phyloP scores from a whole-genome alignment of 352 stramenopile species.

The Pythium coloratum region DNA sequence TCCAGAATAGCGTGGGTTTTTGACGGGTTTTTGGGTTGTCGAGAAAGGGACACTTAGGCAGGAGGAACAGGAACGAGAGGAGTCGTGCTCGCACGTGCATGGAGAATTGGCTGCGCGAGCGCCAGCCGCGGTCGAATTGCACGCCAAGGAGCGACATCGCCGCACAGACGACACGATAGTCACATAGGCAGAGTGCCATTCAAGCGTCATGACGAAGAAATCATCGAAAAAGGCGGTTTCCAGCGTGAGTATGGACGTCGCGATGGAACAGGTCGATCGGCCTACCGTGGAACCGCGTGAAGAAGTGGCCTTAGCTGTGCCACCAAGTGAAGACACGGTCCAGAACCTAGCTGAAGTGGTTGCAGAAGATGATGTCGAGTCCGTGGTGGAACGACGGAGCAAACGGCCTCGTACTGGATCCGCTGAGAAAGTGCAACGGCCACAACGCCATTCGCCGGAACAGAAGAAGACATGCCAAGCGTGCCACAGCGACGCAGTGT shows the following conservation, averaged over 20 bases:
- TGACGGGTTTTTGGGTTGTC: conserved; percentile 1
- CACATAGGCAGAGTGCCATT: neutral
- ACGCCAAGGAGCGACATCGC: neutral
- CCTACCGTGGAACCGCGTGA: neutral
- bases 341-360: neutral
- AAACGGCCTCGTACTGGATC: conserved; percentile 17
- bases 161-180: neutral
- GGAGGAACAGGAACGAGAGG: neutral
- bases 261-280: neutral
- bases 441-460: neutral
- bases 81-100: neutral
- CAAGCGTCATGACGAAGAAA: conserved; percentile 12
- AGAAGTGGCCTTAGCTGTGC: neutral
- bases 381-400: conserved; percentile 6
- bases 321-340: neutral
- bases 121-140: neutral
- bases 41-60: neutral
- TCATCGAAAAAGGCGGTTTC: neutral
- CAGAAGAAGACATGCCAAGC: neutral
- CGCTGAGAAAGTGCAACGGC: neutral
- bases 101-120: neutral
- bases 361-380: neutral
- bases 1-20: neutral
- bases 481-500: neutral
- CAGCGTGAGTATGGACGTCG: conserved; percentile 12